phyloP scores from a whole-genome alignment of 306 rosid genomes.

The Crotalaria pallida region DNA sequence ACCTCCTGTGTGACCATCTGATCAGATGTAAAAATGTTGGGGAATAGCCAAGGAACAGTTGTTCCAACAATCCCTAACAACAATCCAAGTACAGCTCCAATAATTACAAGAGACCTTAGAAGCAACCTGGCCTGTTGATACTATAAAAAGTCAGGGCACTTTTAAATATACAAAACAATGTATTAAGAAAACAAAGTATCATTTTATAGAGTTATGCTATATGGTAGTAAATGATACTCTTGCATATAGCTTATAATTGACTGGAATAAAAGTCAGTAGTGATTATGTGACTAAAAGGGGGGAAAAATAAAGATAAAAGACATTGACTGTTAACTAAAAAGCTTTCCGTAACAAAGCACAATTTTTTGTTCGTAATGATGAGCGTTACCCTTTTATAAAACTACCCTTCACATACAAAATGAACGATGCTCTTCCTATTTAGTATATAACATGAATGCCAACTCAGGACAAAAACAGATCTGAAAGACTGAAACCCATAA shows the following conservation, averaged over 20 bases:
- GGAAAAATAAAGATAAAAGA: too few relatives aligned
- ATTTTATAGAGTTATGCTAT: too few relatives aligned
- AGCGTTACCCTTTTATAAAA: too few relatives aligned
- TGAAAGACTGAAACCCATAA: background rate
- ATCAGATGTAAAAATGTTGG: constrained; percentile 70
- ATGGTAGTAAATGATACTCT: too few relatives aligned
- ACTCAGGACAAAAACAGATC: background rate
- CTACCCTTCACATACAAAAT: background rate
- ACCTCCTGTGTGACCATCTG: constrained; percentile 72
- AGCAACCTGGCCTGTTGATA: constrained; percentile 62
- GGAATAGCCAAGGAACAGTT: constrained; percentile 69
- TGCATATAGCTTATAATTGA: too few relatives aligned
- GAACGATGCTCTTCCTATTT: background rate
- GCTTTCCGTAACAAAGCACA: too few relatives aligned
- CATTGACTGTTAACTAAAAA: too few relatives aligned
- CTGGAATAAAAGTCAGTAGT: too few relatives aligned
- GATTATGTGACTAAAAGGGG: too few relatives aligned
- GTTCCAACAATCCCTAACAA: constrained; percentile 74
- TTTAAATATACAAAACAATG: background rate
- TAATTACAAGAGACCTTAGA: constrained; percentile 67
- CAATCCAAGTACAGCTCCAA: constrained; percentile 67
- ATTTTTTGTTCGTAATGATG: too few relatives aligned
- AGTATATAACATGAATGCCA: background rate
- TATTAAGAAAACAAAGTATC: background rate
- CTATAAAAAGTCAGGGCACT: constrained; percentile 16